phyloP scores from a whole-genome alignment of 495 filamentous ascomycete genomes.

The Aspergillus coremiiformis region DNA sequence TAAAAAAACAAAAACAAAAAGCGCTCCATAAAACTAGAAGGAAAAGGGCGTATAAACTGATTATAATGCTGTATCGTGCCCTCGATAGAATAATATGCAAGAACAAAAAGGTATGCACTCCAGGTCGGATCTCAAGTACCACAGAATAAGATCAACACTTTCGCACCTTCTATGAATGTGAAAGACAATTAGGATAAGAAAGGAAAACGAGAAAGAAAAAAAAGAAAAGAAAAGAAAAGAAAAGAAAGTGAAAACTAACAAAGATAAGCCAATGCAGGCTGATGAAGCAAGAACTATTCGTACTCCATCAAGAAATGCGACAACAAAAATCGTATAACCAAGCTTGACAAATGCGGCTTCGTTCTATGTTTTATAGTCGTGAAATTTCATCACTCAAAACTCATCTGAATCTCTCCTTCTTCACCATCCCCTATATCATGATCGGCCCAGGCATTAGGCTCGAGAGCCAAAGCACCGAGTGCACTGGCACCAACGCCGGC shows the following conservation, averaged over 20 bases:
- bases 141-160: not conserved
- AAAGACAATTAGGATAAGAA: not conserved
- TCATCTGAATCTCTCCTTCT: conserved; percentile 49
- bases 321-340: not conserved
- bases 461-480: conserved; percentile 39
- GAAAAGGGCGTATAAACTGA: not conserved
- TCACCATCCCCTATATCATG: conserved; percentile 51
- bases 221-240: not conserved
- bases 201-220: no score
- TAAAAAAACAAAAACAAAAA: not conserved
- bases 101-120: conserved; percentile 2
- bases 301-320: not conserved
- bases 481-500: conserved; percentile 19
- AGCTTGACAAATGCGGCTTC: not conserved
- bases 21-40: not conserved
- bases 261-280: not conserved
- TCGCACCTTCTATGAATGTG: not conserved
- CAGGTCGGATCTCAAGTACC: not conserved
- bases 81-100: not conserved
- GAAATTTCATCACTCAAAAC: conserved; percentile 42
- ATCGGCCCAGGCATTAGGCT: conserved; percentile 78
- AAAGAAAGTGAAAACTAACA: not conserved
- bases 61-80: not conserved
- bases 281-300: not conserved
- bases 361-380: not conserved